phyloP scores from a whole-genome alignment of 352 stramenopile species.

The Pythium brachiatum region DNA sequence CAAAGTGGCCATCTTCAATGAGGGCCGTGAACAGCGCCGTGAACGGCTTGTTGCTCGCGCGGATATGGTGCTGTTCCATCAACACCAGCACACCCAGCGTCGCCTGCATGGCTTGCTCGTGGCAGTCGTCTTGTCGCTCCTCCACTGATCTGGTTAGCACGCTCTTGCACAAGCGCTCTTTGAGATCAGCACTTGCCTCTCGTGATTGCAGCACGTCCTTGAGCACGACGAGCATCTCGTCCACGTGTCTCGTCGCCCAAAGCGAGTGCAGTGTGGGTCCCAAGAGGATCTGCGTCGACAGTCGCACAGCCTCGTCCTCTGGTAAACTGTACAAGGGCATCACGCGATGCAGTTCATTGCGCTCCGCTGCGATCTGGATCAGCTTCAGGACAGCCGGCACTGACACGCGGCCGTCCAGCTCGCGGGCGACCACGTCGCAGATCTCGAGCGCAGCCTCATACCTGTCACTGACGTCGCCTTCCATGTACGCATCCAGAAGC shows the following conservation, averaged over 20 bases:
- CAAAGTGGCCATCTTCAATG: conserved; percentile 30
- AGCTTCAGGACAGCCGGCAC: conserved; percentile 53
- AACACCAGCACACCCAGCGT: conserved; percentile 48
- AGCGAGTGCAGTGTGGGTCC: conserved; percentile 67
- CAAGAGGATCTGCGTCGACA: conserved; percentile 59
- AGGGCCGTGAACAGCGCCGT: conserved; percentile 43
- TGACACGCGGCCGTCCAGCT: conserved; percentile 41
- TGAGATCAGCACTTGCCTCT: conserved; percentile 36
- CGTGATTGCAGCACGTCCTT: conserved; percentile 39
- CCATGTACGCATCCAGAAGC: conserved; percentile 49
- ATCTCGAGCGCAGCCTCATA: conserved; percentile 53
- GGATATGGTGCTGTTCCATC: conserved; percentile 60
- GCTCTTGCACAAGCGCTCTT: conserved; percentile 61
- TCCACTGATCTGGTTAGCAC: conserved; percentile 50
- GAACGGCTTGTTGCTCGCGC: conserved; percentile 45
- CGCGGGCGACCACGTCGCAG: conserved; percentile 49
- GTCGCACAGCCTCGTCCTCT: conserved; percentile 33
- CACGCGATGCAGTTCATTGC: conserved; percentile 46
- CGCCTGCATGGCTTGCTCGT: conserved; percentile 31
- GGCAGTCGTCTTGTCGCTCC: conserved; percentile 35
- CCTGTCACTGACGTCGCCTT: conserved; percentile 43
- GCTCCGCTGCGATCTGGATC: conserved; percentile 55
- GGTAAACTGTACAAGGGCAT: conserved; percentile 65
- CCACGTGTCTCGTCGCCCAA: conserved; percentile 37
- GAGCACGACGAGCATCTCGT: conserved; percentile 59